phyloP scores from a whole-genome alignment of 768 basidiomycete genomes.

The Sutorius australiensis region DNA sequence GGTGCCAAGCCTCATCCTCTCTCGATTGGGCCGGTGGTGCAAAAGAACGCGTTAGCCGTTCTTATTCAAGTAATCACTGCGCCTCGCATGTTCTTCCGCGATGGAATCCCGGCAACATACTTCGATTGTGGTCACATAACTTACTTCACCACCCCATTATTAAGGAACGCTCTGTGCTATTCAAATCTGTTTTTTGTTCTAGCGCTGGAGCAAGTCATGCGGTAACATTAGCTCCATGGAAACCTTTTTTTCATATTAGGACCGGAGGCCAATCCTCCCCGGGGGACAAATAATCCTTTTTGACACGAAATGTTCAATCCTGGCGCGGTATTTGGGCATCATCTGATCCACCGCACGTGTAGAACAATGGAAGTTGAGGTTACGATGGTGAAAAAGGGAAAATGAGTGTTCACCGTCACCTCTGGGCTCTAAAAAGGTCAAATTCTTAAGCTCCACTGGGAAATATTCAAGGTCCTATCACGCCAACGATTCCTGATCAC shows the following conservation, averaged over 20 bases:
- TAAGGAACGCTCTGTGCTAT: constrained; percentile 29
- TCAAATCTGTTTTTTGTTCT: constrained; percentile 25
- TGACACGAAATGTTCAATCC: constrained; percentile 18
- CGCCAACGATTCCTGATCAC: constrained; percentile 22
- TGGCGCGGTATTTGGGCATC: constrained; percentile 20
- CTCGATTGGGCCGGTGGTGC: constrained; percentile 18
- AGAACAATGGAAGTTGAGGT: constrained; percentile 30
- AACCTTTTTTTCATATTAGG: constrained; percentile 30
- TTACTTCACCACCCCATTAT: constrained; percentile 25
- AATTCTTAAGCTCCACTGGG: constrained; percentile 23
- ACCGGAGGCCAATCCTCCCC: constrained; percentile 23
- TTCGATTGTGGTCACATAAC: constrained; percentile 23
- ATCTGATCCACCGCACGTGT: constrained; percentile 29
- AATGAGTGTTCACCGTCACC: constrained; percentile 14
- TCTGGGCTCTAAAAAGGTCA: constrained; percentile 19
- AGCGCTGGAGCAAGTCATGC: constrained; percentile 20
- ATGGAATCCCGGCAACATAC: constrained; percentile 26
- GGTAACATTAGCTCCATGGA: constrained; percentile 19
- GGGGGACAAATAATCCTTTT: constrained; percentile 23
- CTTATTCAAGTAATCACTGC: constrained; percentile 20
- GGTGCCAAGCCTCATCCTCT: constrained; percentile 19
- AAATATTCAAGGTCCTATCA: constrained; percentile 20
- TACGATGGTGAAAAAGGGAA: constrained; percentile 25
- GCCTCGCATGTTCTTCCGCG: constrained; percentile 27
- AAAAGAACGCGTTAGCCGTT: constrained; percentile 12